Base-by-base conservation (phyloP, 805 yeast species). In the Ogataea ramenticola region DNA sequence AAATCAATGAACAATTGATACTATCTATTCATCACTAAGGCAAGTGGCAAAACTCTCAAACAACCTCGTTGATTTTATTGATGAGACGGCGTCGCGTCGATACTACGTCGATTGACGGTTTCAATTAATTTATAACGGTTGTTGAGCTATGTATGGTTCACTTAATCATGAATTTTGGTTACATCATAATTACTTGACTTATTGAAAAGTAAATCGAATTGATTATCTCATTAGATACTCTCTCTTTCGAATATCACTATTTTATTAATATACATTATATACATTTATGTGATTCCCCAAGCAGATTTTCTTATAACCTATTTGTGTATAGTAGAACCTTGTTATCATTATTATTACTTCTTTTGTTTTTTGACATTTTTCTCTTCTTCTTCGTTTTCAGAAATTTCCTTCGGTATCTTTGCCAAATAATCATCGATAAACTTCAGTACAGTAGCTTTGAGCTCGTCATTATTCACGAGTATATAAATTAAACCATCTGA, bases 401-500 rank as follows among this genome's bases (percentile, higher is more conserved):
- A 19, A 15, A 2, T 12, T 7, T 16, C n/a, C 21, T 37, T 37
- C 19, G 15, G 9, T 16, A 22, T 11, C 22, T n/a, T 24, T 22
- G n/a, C 31, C 12, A 37, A 16, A 17, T 37, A 37, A 9, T 4
- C 64, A 46, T 72, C 77, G 26, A 77, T 66, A 55, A 72, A 76
- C 39, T 56, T 51, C 48, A 70, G 58, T 29, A 68, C 76, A 30
- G 54, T 55, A 17, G 58, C 58, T 46, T 63, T 66, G 50, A 77
- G 59, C 29, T 56, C 61, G 17, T 52, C 46, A 6, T 63, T 61
- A 46, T 72, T 75, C 30, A 74, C 80, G n/a, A 77, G 65, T 26
- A 77, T 67, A 44, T 77, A 76, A 44, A 77, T 77, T 43, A 77
- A 59, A 4, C 82, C 82, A 53, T 77, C 82, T 41, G 79, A 73